A percentile compares a stretch with the other conserved stretches of the same genome.
Evolutionary conservation across 2,329 filamentous ascomycete genomes (phyloP).

Genomic region (Cryphonectria radicalis): DNA sequence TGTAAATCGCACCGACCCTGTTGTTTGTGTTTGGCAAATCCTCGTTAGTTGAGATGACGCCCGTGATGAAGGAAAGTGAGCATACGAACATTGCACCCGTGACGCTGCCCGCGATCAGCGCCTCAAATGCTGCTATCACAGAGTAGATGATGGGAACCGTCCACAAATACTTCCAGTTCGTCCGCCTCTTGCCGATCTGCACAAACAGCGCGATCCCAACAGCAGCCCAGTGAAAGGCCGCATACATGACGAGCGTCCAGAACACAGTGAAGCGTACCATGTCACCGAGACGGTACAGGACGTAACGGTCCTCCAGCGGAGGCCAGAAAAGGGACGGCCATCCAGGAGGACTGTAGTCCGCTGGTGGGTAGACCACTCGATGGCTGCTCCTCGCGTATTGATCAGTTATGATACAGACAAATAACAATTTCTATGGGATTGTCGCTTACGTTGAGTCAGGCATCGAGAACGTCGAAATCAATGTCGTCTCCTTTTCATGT

Average conservation of each 20-base stretch:
- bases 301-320: slow-evolving; percentile 54
- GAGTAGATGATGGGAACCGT: slow-evolving; percentile 72
- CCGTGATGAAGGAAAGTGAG: background rate
- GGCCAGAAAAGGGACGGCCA: slow-evolving; percentile 88
- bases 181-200: slow-evolving; percentile 63
- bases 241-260: slow-evolving; percentile 84
- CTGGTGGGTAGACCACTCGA: slow-evolving; percentile 43
- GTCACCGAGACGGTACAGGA: slow-evolving; percentile 74
- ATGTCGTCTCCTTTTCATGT: background rate
- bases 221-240: slow-evolving; percentile 73
- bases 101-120: slow-evolving; percentile 77
- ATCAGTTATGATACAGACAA: slow-evolving; percentile 2
- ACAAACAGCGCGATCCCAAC: slow-evolving; percentile 73
- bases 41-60: slow-evolving; percentile 6
- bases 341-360: slow-evolving; percentile 67
- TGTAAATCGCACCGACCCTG: slow-evolving; percentile 80
- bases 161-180: slow-evolving; percentile 68
- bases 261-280: slow-evolving; percentile 86
- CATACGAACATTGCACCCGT: slow-evolving; percentile 75
- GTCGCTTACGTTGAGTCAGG: slow-evolving; percentile 13
- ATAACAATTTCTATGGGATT: background rate
- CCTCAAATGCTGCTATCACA: slow-evolving; percentile 75
- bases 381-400: slow-evolving; percentile 10
- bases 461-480: slow-evolving; percentile 10
- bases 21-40: slow-evolving; percentile 22